A percentile compares a stretch with the other conserved stretches of the same genome.
These are phyloP conservation scores for Uronychia setigera DNA, from an alignment of 73 alveolate species.

Conservation along the genomic window DNA sequence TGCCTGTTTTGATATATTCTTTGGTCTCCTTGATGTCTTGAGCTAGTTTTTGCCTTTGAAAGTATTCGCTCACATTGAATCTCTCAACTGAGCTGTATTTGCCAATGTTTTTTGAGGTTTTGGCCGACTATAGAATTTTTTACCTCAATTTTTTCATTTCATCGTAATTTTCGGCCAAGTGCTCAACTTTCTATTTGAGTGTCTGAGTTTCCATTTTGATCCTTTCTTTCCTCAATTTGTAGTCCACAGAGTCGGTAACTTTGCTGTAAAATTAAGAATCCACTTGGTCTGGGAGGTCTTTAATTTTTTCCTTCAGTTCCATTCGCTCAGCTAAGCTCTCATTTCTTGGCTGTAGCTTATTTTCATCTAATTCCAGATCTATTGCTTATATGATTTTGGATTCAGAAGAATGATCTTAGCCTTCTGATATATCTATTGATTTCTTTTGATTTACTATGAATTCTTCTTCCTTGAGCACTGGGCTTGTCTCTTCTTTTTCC, in stretches of 20 bases:
- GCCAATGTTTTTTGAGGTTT: background rate
- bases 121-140: background rate
- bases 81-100: background rate
- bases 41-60: background rate
- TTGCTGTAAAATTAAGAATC: slow-evolving; percentile 14
- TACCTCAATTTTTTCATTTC: background rate
- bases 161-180: background rate
- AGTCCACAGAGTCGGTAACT: slow-evolving; percentile 20
- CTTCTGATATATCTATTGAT: background rate
- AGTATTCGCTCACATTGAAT: background rate
- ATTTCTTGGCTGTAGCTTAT: too few species aligned
- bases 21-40: background rate
- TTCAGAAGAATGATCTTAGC: too few species aligned
- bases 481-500: slow-evolving; percentile 10
- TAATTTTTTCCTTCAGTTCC: background rate
- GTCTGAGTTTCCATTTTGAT: slow-evolving; percentile 5
- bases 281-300: slow-evolving; percentile 11
- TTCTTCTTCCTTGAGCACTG: slow-evolving; percentile 5
- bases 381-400: too few species aligned
- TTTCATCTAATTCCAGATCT: too few species aligned
- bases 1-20: background rate
- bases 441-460: background rate
- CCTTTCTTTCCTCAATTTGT: slow-evolving; percentile 8
- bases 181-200: slow-evolving; percentile 8
- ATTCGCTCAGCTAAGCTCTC: background rate